These are phyloP conservation scores for Saitozyma podzolica DNA, from an alignment of 768 basidiomycete species.

Conservation along the genomic window DNA sequence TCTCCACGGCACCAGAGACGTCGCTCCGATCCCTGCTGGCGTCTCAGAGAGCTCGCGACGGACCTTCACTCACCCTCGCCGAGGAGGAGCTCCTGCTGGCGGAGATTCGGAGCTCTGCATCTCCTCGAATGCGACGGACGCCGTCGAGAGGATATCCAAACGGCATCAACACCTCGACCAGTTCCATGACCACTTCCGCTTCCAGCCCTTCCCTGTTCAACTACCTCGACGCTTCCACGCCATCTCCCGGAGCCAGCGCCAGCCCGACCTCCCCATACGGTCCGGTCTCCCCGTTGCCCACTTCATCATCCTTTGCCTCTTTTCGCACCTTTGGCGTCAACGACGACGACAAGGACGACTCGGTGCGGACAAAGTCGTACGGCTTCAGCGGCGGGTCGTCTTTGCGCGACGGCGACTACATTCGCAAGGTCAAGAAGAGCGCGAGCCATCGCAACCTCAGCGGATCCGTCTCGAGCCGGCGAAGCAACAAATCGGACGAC, in stretches of 20 bases:
- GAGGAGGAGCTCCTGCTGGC: constrained; percentile 47
- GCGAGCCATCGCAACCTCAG: constrained; percentile 26
- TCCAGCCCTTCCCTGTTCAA: constrained; percentile 15
- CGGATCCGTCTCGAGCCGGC: constrained; percentile 15
- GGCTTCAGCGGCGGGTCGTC: constrained; percentile 37
- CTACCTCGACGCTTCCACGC: constrained; percentile 3
- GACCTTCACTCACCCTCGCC: constrained; percentile 35
- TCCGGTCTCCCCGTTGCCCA: constrained; percentile 28
- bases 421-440: constrained; percentile 34
- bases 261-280: constrained; percentile 3
- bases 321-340: constrained; percentile 32
- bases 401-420: constrained; percentile 42
- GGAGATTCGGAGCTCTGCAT: constrained; percentile 22
- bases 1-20: constrained; percentile 33
- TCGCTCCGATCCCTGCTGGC: constrained; percentile 36
- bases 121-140: neutral
- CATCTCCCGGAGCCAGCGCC: neutral
- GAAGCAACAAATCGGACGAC: constrained; percentile 14
- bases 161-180: neutral
- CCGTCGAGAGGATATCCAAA: too few species aligned
- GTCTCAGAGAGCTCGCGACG: constrained; percentile 32
- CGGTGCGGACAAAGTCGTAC: constrained; percentile 31
- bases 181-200: constrained; percentile 13
- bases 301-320: constrained; percentile 35
- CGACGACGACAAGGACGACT: constrained; percentile 2